phyloP scores from a whole-genome alignment of 225 moss, liverwort and hornwort genomes.

The Asterella californica region DNA sequence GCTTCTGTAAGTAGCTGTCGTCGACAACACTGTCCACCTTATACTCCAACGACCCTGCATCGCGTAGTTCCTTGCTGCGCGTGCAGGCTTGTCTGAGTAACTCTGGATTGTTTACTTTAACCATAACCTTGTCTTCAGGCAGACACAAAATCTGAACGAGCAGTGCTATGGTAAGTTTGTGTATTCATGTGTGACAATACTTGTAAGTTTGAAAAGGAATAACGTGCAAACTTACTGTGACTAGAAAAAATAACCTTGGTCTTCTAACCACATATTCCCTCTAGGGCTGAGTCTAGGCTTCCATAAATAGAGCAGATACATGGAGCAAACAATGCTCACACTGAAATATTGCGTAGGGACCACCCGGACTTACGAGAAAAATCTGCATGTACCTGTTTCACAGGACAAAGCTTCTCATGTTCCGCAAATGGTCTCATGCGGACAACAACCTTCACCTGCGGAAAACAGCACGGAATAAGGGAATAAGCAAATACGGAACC shows the following conservation, averaged over 20 bases:
- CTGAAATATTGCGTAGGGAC: neutral
- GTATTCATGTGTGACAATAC: neutral
- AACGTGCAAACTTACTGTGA: neutral
- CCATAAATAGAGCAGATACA: neutral
- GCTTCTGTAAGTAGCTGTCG: constrained; percentile 63
- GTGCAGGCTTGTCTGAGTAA: constrained; percentile 29
- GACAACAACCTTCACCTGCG: constrained; percentile 47
- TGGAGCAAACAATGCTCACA: neutral
- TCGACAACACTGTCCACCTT: constrained; percentile 69
- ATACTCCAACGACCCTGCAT: constrained; percentile 43
- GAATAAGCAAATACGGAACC: too few species aligned
- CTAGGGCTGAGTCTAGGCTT: too few species aligned
- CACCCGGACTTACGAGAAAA: neutral
- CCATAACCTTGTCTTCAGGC: constrained; percentile 64
- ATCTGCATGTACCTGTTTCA: constrained; percentile 40
- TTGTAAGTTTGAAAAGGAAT: neutral
- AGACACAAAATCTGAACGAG: constrained; percentile 61
- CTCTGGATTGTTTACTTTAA: constrained; percentile 58
- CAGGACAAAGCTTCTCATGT: constrained; percentile 44
- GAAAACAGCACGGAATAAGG: neutral
- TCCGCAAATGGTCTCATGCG: constrained; percentile 57
- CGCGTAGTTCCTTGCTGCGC: constrained; percentile 38
- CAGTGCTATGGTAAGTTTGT: neutral
- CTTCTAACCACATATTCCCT: neutral
- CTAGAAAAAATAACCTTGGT: neutral